Evolutionary conservation across 2,329 filamentous ascomycete genomes (phyloP).

Genomic region (Beauveria rudraprayagi): DNA sequence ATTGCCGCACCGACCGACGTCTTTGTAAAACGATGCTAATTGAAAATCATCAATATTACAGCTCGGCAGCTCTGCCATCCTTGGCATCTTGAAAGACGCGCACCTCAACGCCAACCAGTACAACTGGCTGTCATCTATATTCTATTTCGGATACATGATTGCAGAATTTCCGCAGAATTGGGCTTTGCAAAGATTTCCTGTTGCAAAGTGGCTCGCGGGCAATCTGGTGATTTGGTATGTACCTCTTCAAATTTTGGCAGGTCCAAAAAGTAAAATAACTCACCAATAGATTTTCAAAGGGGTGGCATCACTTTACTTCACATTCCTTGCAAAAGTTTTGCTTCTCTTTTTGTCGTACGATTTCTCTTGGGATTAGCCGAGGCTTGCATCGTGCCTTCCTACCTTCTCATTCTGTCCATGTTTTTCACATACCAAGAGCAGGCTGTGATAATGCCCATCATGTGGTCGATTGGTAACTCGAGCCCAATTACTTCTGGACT

Average conservation of each 20-base stretch:
- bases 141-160: conserved; percentile 42
- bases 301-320: conserved; percentile 23
- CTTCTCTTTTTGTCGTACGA: conserved; percentile 21
- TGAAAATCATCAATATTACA: background rate
- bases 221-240: conserved; percentile 18
- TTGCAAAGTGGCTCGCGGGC: conserved; percentile 34
- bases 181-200: conserved; percentile 36
- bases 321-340: conserved; percentile 20
- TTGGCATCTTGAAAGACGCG: conserved; percentile 13
- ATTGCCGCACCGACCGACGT: background rate
- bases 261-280: background rate
- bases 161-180: conserved; percentile 34
- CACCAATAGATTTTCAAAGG: conserved; percentile 11
- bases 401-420: conserved; percentile 23
- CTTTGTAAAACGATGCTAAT: background rate
- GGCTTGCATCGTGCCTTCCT: conserved; percentile 18
- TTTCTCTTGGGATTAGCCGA: conserved; percentile 22
- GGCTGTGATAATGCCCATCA: conserved; percentile 26
- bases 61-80: conserved; percentile 14
- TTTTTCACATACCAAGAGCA: conserved; percentile 30
- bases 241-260: no score
- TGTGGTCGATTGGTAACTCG: conserved; percentile 31
- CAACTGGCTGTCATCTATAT: conserved; percentile 30
- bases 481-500: conserved; percentile 25
- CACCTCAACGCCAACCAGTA: conserved; percentile 13